phyloP scores from a whole-genome alignment of 176 grass and related monocot species.

The Musa itinerans region DNA sequence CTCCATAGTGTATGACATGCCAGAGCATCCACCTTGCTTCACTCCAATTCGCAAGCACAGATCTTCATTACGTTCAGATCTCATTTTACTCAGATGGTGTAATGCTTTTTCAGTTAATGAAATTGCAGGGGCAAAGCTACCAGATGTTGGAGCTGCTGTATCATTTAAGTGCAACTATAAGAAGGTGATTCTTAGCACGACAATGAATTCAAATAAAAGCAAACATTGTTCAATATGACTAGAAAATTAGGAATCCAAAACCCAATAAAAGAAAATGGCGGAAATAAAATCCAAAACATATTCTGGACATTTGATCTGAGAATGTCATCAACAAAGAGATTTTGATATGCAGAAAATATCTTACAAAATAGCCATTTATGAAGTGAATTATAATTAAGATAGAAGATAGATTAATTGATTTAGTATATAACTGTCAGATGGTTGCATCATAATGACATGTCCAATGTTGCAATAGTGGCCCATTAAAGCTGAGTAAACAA shows the following conservation, averaged over 20 bases:
- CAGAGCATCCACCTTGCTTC: slow-evolving; percentile 93
- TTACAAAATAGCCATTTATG: background rate
- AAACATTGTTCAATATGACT: background rate
- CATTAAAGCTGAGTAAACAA: background rate
- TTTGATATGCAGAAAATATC: background rate
- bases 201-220: background rate
- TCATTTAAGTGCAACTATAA: background rate
- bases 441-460: background rate
- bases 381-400: too few relatives aligned
- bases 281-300: background rate
- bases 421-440: background rate
- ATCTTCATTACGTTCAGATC: slow-evolving; percentile 67
- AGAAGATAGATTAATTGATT: too few relatives aligned
- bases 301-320: background rate
- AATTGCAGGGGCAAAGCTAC: slow-evolving; percentile 72
- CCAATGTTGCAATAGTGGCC: background rate
- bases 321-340: background rate
- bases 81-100: slow-evolving; percentile 85
- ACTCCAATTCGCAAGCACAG: slow-evolving; percentile 93
- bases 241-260: background rate
- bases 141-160: slow-evolving; percentile 30
- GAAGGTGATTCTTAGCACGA: background rate
- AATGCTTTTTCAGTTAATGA: slow-evolving; percentile 72
- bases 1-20: slow-evolving; percentile 99
- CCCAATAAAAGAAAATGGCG: background rate